Conservation (phyloP, 139 green algal genomes). For the Chlorella sp. region DNA sequence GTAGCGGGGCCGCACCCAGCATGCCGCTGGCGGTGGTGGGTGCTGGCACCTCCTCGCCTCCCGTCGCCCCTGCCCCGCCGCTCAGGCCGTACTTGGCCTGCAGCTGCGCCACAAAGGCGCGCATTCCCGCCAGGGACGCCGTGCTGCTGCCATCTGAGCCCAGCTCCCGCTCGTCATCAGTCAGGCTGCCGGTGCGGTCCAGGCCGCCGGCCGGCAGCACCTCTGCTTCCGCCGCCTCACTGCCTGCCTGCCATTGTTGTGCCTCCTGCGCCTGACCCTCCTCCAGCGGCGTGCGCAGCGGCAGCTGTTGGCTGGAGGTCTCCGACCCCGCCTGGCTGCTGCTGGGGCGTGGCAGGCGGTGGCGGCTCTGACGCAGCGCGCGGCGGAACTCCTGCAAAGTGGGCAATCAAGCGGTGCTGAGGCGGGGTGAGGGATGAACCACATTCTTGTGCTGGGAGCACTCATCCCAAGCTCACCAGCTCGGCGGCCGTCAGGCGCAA, state of each 20-base stretch:
- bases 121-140: constrained; percentile 4
- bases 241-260: not conserved
- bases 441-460: no score
- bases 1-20: no score
- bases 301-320: no score
- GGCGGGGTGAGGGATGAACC: no score
- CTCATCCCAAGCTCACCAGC: constrained; percentile 5
- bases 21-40: not conserved
- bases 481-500: not conserved
- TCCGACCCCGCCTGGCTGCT: not conserved
- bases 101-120: not conserved
- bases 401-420: no score
- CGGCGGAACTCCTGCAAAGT: not conserved
- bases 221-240: not conserved
- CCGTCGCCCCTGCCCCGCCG: no score
- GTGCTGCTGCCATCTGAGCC: not conserved
- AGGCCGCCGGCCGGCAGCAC: not conserved
- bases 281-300: not conserved
- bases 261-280: not conserved
- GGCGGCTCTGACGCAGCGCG: constrained; percentile 9
- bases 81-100: constrained; percentile 7
- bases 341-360: not conserved
- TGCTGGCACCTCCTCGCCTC: not conserved
- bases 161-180: no score
- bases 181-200: not conserved